A percentile compares a stretch with the other conserved stretches of the same genome.
Conservation (phyloP, 306 rosid species). For the Cyamopsis tetragonoloba region DNA sequence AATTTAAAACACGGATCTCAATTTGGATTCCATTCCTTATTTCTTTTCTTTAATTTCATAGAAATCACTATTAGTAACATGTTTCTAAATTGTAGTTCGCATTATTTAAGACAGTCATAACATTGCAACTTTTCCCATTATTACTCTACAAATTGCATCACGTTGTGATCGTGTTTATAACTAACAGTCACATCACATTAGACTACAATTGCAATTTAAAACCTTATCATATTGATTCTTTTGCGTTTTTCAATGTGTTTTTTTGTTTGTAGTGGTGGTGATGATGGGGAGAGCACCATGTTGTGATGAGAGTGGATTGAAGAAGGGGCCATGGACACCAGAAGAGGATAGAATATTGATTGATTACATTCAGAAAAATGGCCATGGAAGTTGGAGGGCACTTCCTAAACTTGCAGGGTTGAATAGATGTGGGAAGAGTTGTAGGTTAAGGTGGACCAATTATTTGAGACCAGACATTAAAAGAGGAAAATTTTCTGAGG, state of each 20-base stretch:
- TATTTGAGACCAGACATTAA: conserved; percentile 78
- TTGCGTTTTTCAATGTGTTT: background rate
- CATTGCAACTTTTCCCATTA: too few relatives aligned
- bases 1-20: too few relatives aligned
- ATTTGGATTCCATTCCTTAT: too few relatives aligned
- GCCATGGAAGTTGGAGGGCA: conserved; percentile 83
- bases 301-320: conserved; percentile 34
- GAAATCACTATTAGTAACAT: too few relatives aligned
- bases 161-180: too few relatives aligned
- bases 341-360: conserved; percentile 42
- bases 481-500: conserved; percentile 61
- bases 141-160: too few relatives aligned
- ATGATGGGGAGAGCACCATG: conserved; percentile 37
- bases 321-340: conserved; percentile 54
- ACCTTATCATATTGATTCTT: background rate
- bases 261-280: conserved; percentile 22
- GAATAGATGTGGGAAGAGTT: conserved; percentile 83
- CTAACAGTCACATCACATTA: too few relatives aligned
- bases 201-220: too few relatives aligned
- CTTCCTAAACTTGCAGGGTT: conserved; percentile 73
- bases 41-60: too few relatives aligned
- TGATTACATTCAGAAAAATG: conserved; percentile 46
- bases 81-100: too few relatives aligned
- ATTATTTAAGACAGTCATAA: too few relatives aligned
- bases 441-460: conserved; percentile 75